Evolutionary conservation across 352 stramenopile species (phyloP), one percentile per base, ranked within the genome.

Genomic region (Globisporangium cystogenes): DNA sequence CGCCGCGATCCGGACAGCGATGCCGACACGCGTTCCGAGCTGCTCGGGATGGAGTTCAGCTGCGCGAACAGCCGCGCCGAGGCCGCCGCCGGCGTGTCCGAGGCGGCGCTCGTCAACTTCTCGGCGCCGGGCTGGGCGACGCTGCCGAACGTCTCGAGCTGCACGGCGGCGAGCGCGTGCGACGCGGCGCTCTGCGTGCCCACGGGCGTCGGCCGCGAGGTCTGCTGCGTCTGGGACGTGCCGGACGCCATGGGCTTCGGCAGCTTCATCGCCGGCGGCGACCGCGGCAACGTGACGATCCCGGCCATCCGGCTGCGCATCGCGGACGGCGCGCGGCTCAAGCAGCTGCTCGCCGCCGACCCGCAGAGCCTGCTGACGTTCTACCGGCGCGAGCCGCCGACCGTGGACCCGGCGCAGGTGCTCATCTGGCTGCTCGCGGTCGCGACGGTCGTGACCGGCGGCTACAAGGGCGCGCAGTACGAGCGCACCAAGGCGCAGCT

Each of bases 191-290:
- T 78, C 62, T 93, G 82, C 43, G 70, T 90, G 31, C 82, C 82
- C 0, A 82, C 67, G 20, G 74, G 76, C 21, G 66, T 59, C 12
- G 62, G 57, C 23, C 63, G 77, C 16, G 72, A 84, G 47, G 77
- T 93, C 18, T 93, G 82, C 60, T 93, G 82, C 37, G 68, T 64
- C n/a, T 93, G 82, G 79, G 79, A 90, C 55, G 68, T 91, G 14
- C 74, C 79, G 7, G 79, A 93, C 53, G 60, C 68, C 51, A 90
- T 93, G 67, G 76, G 74, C 42, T 89, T 87, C 49, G 56, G 65
- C 24, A 60, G 44, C 20, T 68, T 72, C 2, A 52, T 67, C 26
- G 33, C 68, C 2, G 65, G 83, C 20, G 54, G 59, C 8, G 64
- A 72, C 40, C 64, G 67, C 36, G 59, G 52, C 35, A 58, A 79